A percentile compares a stretch with the other conserved stretches of the same genome.
Evolutionary conservation across 1,284 basidiomycete species (phyloP).

Genomic region (Marasmius oreades): DNA sequence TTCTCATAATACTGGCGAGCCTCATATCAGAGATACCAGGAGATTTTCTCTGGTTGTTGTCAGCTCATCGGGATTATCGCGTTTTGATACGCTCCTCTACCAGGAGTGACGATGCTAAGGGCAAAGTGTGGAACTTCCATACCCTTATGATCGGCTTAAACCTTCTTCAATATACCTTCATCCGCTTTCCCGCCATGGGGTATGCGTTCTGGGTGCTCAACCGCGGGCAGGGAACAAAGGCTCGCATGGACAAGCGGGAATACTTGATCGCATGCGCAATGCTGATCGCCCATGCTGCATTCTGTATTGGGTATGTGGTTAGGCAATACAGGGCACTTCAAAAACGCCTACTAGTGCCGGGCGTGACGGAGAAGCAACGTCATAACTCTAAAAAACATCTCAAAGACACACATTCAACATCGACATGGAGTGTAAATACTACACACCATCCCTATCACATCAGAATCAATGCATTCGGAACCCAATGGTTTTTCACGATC

Average conservation of each 20-base stretch:
- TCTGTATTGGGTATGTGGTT: constrained; percentile 7
- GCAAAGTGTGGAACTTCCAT: background rate
- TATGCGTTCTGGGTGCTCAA: background rate
- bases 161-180: background rate
- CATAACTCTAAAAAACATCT: background rate
- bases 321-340: background rate
- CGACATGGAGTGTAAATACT: background rate
- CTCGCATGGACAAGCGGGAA: background rate
- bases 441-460: constrained; percentile 9
- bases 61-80: constrained; percentile 15
- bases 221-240: background rate
- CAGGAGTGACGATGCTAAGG: background rate
- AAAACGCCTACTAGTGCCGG: background rate
- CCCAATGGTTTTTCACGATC: constrained; percentile 4
- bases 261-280: background rate
- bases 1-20: constrained; percentile 16
- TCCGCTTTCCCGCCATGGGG: background rate
- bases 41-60: constrained; percentile 19
- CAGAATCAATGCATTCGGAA: background rate
- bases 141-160: background rate
- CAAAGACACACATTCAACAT: background rate
- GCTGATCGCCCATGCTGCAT: constrained; percentile 1
- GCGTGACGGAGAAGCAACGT: background rate
- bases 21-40: constrained; percentile 20
- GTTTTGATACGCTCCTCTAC: background rate